Conservation (phyloP, 768 basidiomycete genomes). For the Austroboletus eburneus region DNA sequence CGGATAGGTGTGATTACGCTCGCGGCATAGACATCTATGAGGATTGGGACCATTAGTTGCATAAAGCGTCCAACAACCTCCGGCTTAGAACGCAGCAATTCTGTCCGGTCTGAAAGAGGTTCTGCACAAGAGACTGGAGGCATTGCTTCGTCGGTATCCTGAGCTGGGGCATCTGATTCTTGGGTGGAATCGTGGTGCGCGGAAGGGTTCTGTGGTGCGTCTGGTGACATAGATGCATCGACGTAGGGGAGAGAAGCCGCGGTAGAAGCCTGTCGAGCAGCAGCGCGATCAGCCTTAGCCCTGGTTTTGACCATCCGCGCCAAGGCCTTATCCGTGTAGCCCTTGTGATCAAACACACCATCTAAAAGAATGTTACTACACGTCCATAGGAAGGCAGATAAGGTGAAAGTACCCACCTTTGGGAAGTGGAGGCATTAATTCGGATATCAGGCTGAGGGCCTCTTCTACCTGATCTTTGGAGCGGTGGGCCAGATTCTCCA, state of each 20-base stretch:
- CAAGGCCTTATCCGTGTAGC: constrained; percentile 84
- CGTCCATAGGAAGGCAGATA: not conserved
- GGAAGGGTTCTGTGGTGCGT: constrained; percentile 13
- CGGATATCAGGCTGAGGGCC: constrained; percentile 81
- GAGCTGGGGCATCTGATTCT: constrained; percentile 36
- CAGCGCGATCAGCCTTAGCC: constrained; percentile 76
- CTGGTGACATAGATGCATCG: constrained; percentile 21
- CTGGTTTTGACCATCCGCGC: constrained; percentile 73
- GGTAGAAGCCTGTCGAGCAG: constrained; percentile 53
- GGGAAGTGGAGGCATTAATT: constrained; percentile 88
- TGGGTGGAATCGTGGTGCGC: constrained; percentile 23
- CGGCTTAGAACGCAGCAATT: constrained; percentile 69
- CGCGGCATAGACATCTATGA: constrained; percentile 99
- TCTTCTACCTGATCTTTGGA: constrained; percentile 98
- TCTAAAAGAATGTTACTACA: constrained; percentile 42
- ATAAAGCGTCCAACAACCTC: constrained; percentile 82
- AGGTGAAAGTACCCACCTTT: constrained; percentile 54
- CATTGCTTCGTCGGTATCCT: constrained; percentile 39
- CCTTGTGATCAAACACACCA: constrained; percentile 91
- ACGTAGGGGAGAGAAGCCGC: constrained; percentile 27
- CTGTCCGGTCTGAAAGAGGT: constrained; percentile 53
- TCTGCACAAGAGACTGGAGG: constrained; percentile 32
- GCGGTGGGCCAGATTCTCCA: constrained; percentile 94
- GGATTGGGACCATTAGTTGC: constrained; percentile 84
- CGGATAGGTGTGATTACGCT: constrained; percentile 87